phyloP scores from a whole-genome alignment of 768 basidiomycete genomes.

The Chalciporus chontae region DNA sequence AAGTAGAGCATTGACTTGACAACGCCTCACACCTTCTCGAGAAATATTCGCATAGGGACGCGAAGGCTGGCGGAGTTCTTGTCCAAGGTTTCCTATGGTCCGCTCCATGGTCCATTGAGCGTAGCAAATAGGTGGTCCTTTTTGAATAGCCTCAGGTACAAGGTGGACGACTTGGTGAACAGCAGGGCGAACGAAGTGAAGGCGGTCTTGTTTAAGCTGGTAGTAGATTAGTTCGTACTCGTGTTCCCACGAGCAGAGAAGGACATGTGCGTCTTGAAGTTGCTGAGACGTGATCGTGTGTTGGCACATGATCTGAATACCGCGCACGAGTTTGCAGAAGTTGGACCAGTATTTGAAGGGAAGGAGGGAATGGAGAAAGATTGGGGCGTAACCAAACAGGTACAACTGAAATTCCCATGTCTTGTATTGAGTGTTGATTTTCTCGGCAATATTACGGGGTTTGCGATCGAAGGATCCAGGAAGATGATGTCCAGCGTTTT shows the following conservation, averaged over 20 bases:
- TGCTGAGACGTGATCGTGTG: constrained; percentile 10
- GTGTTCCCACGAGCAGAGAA: constrained; percentile 20
- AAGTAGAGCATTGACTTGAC: neutral
- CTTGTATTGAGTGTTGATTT: constrained; percentile 29
- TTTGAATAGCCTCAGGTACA: neutral
- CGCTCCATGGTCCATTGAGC: constrained; percentile 32
- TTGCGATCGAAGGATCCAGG: constrained; percentile 20
- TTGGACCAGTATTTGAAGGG: constrained; percentile 14
- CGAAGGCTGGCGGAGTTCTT: constrained; percentile 7
- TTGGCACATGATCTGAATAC: constrained; percentile 21
- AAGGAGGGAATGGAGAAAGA: constrained; percentile 14
- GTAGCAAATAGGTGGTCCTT: constrained; percentile 3
- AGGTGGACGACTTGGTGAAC: constrained; percentile 30
- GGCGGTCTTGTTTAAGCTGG: constrained; percentile 13
- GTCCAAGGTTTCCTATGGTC: constrained; percentile 17
- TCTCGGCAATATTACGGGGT: constrained; percentile 24
- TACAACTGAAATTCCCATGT: constrained; percentile 25
- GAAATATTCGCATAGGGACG: constrained; percentile 1
- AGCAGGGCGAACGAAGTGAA: constrained; percentile 31
- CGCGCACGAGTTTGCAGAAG: constrained; percentile 19
- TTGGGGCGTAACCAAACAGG: constrained; percentile 17
- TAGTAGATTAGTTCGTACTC: constrained; percentile 32
- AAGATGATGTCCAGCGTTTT: constrained; percentile 3
- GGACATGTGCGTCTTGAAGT: constrained; percentile 10
- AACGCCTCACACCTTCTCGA: neutral